These are phyloP conservation scores for Pythium volutum DNA, from an alignment of 352 stramenopile genomes.

Conservation along the genomic window DNA sequence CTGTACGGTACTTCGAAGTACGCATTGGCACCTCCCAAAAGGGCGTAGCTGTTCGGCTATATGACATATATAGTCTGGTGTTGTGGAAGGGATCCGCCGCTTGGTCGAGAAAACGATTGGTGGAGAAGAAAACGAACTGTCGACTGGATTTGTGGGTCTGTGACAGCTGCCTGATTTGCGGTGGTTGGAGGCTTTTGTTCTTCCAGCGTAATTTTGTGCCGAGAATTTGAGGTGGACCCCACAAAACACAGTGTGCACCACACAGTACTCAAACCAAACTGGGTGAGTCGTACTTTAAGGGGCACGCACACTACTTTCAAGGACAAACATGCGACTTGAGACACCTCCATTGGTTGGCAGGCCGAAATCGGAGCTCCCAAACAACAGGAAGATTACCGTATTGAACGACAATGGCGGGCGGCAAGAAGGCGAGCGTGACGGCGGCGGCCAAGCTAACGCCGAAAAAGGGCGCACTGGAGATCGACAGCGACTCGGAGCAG, in stretches of 20 bases:
- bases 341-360: constrained; percentile 24
- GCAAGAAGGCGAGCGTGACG: constrained; percentile 10
- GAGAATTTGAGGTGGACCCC: constrained; percentile 15
- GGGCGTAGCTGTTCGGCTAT: not conserved
- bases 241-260: not conserved
- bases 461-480: constrained; percentile 11
- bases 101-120: constrained; percentile 16
- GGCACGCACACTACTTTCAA: not conserved
- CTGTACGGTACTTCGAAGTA: too few species aligned
- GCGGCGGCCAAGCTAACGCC: constrained; percentile 5
- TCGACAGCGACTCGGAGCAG: constrained; percentile 18
- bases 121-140: not conserved
- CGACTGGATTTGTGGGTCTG: not conserved
- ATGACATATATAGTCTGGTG: too few species aligned
- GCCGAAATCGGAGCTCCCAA: not conserved
- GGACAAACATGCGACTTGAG: constrained; percentile 21
- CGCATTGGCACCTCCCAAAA: not conserved
- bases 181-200: constrained; percentile 9
- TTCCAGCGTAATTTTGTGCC: constrained; percentile 13
- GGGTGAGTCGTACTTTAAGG: constrained; percentile 8
- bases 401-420: not conserved
- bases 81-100: too few species aligned
- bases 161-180: constrained; percentile 13
- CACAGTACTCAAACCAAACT: not conserved
- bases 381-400: not conserved